phyloP scores from a whole-genome alignment of 768 basidiomycete genomes.

The Mycena albidolilacea region DNA sequence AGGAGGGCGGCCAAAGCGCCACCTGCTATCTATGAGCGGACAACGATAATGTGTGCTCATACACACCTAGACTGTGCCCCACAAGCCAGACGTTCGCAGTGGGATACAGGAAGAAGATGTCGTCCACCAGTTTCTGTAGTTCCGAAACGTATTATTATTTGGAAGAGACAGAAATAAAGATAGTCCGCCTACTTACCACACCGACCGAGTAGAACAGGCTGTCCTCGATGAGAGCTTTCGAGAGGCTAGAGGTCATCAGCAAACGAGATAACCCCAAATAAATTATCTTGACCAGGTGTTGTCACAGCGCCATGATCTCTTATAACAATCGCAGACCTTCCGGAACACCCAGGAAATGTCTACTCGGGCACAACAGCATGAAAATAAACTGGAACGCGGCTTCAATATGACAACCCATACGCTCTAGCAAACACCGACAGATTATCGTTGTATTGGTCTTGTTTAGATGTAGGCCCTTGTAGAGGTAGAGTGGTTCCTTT shows the following conservation, averaged over 20 bases:
- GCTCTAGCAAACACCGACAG: constrained; percentile 51
- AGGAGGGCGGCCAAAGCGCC: constrained; percentile 91
- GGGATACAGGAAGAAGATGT: constrained; percentile 88
- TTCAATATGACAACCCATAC: background rate
- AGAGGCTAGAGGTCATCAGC: constrained; percentile 56
- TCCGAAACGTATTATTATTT: constrained; percentile 8
- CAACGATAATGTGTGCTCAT: no score
- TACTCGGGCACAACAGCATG: constrained; percentile 95
- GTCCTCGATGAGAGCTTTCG: constrained; percentile 87
- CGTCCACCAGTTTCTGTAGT: constrained; percentile 86
- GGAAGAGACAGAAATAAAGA: constrained; percentile 2
- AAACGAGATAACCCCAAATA: background rate
- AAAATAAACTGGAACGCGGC: constrained; percentile 64
- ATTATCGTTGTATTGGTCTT: constrained; percentile 96
- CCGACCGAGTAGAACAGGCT: constrained; percentile 94
- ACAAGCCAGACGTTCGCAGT: constrained; percentile 89
- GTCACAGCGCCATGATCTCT: constrained; percentile 80
- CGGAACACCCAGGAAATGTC: constrained; percentile 89
- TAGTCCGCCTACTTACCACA: constrained; percentile 67
- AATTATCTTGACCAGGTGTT: constrained; percentile 64
- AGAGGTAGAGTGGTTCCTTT: constrained; percentile 83
- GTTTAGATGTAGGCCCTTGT: constrained; percentile 87
- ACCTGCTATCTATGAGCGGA: constrained; percentile 19
- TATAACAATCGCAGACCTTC: constrained; percentile 92
- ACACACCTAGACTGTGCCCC: constrained; percentile 88